Conservation (phyloP, 331 rosid species). For the Dryas integrifolia region DNA sequence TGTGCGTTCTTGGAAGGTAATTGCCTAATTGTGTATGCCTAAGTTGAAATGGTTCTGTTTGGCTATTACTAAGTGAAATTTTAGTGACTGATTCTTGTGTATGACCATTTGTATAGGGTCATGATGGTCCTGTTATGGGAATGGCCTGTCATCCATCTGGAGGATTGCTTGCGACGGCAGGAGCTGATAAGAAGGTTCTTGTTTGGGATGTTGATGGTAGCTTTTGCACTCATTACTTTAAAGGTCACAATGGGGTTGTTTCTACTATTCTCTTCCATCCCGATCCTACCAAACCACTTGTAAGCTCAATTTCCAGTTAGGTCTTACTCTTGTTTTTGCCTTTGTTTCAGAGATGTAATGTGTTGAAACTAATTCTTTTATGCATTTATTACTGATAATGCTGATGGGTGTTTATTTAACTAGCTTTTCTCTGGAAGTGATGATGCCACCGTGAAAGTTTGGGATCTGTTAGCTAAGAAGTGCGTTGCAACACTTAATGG, state of each 20-base stretch:
- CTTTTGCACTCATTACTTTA: constrained; percentile 82
- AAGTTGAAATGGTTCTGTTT: background rate
- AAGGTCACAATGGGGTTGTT: constrained; percentile 81
- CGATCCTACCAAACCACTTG: constrained; percentile 63
- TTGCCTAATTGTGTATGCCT: background rate
- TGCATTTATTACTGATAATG: constrained; percentile 18
- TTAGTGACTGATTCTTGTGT: background rate
- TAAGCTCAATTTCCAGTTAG: constrained; percentile 36
- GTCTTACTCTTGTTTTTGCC: background rate
- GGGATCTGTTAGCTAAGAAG: constrained; percentile 75
- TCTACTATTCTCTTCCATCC: constrained; percentile 78
- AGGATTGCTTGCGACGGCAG: constrained; percentile 85
- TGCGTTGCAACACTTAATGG: constrained; percentile 60
- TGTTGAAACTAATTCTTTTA: background rate
- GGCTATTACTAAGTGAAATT: background rate
- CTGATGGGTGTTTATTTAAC: constrained; percentile 17
- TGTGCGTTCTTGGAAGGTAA: constrained; percentile 91
- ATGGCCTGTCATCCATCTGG: constrained; percentile 86
- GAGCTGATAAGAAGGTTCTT: constrained; percentile 87
- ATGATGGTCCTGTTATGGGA: constrained; percentile 89
- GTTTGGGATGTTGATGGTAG: constrained; percentile 97
- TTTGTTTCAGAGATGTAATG: background rate
- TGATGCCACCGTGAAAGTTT: constrained; percentile 72
- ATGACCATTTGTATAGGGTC: constrained; percentile 50
- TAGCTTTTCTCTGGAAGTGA: constrained; percentile 97